A percentile compares a stretch with the other conserved stretches of the same genome.
phyloP scores from a whole-genome alignment of 768 basidiomycete species.

The Psilocybe azurescens region DNA sequence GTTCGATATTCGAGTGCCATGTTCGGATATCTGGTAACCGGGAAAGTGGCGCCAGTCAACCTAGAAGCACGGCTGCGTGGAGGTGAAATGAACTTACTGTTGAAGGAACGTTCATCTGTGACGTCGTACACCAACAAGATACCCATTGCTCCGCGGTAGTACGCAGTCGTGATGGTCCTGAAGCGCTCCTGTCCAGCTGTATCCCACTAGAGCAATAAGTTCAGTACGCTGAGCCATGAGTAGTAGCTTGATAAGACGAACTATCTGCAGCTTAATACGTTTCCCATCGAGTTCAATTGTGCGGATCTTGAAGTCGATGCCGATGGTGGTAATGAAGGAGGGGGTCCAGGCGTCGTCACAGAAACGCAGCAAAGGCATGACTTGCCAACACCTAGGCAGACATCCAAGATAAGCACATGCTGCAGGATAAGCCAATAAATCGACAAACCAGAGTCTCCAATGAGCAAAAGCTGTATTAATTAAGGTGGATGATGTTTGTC shows the following conservation, averaged over 20 bases:
- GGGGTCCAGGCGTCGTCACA: conserved; percentile 99
- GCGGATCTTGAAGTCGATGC: conserved; percentile 99
- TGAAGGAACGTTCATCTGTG: conserved; percentile 93
- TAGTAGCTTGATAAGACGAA: conserved; percentile 43
- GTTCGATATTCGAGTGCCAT: conserved; percentile 98
- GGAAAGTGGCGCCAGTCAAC: background rate
- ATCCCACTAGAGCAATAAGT: conserved; percentile 76
- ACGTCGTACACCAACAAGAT: conserved; percentile 99
- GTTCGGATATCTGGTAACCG: conserved; percentile 85
- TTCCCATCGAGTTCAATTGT: conserved; percentile 99
- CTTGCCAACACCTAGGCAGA: conserved; percentile 83
- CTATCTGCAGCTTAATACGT: conserved; percentile 98
- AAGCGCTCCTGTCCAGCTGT: conserved; percentile 99
- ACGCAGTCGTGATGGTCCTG: conserved; percentile 97
- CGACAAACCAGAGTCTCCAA: conserved; percentile 88
- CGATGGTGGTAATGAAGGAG: conserved; percentile 99
- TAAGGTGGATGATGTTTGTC: conserved; percentile 12
- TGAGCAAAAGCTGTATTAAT: conserved; percentile 79
- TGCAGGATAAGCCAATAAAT: conserved; percentile 2
- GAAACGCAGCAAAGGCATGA: conserved; percentile 95
- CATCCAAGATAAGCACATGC: conserved; percentile 6
- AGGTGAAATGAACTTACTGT: conserved; percentile 67
- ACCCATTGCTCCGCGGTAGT: conserved; percentile 99
- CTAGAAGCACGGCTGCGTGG: background rate
- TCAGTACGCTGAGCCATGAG: background rate